Conservation (phyloP, 495 filamentous ascomycete genomes). For the Neurospora tetrasperma region DNA sequence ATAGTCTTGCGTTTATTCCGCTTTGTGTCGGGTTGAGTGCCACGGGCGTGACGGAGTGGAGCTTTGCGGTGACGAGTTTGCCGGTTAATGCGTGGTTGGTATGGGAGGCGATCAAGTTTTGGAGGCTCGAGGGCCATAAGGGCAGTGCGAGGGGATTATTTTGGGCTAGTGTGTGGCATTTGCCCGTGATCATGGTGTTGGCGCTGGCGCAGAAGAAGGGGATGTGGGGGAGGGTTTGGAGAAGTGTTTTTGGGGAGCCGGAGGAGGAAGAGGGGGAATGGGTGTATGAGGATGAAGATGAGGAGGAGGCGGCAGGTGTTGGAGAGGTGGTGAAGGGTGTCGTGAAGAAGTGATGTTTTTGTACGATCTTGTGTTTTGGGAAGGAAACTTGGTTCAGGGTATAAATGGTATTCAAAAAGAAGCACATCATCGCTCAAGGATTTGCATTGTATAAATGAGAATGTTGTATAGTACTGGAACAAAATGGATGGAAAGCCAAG, state of each 20-base stretch:
- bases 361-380: background rate
- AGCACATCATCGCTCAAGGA: background rate
- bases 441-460: background rate
- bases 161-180: conserved; percentile 96
- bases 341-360: background rate
- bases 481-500: background rate
- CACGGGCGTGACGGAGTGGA: conserved; percentile 74
- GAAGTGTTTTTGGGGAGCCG: conserved; percentile 48
- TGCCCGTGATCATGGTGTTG: conserved; percentile 82
- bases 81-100: conserved; percentile 82
- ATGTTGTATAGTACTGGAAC: background rate
- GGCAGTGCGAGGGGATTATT: conserved; percentile 81
- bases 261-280: conserved; percentile 37
- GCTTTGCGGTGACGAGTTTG: conserved; percentile 70
- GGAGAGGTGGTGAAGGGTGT: conserved; percentile 7
- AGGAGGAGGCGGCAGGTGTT: conserved; percentile 23
- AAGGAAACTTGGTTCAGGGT: background rate
- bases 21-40: conserved; percentile 76
- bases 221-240: conserved; percentile 78
- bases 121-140: conserved; percentile 62
- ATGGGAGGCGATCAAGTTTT: conserved; percentile 73
- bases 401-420: background rate
- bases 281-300: conserved; percentile 35
- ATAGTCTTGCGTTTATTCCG: conserved; percentile 79
- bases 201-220: conserved; percentile 93